Percentiles rank a stretch among this genome's conserved stretches.
phyloP scores from a whole-genome alignment of 768 basidiomycete genomes.

The Naganishia randhawae region DNA sequence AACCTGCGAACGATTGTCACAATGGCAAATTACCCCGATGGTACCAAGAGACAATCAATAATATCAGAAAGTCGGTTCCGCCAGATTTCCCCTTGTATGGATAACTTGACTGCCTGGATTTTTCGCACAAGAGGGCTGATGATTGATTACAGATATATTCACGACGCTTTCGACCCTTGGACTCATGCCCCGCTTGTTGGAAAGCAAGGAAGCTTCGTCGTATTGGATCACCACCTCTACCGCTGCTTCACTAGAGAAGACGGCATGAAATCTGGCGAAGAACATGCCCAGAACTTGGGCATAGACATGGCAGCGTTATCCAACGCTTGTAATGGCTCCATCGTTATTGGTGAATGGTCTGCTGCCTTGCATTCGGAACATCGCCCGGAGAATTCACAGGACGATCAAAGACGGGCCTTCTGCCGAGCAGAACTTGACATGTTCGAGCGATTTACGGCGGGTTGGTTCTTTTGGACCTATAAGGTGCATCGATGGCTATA shows the following conservation, averaged over 20 bases:
- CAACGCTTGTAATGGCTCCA: conserved; percentile 54
- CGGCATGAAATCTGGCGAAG: conserved; percentile 56
- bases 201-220: conserved; percentile 58
- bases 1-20: conserved; percentile 55
- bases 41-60: conserved; percentile 61
- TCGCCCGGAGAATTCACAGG: conserved; percentile 54
- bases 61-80: conserved; percentile 56
- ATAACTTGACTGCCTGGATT: neutral
- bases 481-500: conserved; percentile 50
- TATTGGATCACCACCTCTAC: conserved; percentile 78
- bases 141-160: conserved; percentile 55
- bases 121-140: neutral
- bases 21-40: conserved; percentile 58
- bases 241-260: conserved; percentile 70
- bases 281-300: conserved; percentile 58
- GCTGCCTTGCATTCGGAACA: conserved; percentile 68
- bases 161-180: conserved; percentile 71
- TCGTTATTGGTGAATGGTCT: conserved; percentile 76
- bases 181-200: conserved; percentile 62
- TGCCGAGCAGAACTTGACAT: conserved; percentile 64
- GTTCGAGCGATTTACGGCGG: conserved; percentile 64
- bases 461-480: conserved; percentile 82
- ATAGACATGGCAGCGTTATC: conserved; percentile 54
- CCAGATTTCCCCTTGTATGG: conserved; percentile 58
- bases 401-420: conserved; percentile 56